These are phyloP conservation scores for Verruconis gallopava DNA, from an alignment of 2,329 filamentous ascomycete genomes.

Conservation along the genomic window DNA sequence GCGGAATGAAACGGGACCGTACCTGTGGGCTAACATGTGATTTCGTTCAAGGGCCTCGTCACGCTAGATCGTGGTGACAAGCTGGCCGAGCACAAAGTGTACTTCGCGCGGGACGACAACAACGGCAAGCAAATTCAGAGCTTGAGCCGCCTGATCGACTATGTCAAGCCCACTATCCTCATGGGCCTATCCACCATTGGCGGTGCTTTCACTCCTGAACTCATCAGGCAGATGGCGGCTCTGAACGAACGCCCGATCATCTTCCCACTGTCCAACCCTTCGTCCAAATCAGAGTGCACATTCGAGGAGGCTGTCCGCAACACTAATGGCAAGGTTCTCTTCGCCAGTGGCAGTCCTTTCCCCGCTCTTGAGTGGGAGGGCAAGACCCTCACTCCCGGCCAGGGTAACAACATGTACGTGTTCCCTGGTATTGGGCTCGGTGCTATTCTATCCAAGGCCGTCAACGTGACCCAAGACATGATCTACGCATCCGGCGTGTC, in stretches of 20 bases:
- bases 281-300: conserved; percentile 93
- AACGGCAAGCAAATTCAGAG: conserved; percentile 55
- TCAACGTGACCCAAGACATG: conserved; percentile 85
- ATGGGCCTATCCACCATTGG: conserved; percentile 91
- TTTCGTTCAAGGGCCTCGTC: conserved; percentile 53
- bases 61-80: conserved; percentile 86
- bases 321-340: conserved; percentile 84
- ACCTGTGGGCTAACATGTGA: not conserved
- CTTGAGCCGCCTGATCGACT: conserved; percentile 82
- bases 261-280: conserved; percentile 93
- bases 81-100: conserved; percentile 74
- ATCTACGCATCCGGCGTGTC: conserved; percentile 86
- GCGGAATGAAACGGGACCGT: not conserved
- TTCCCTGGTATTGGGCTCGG: conserved; percentile 94
- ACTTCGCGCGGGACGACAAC: conserved; percentile 54
- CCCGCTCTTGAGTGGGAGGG: conserved; percentile 43
- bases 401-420: conserved; percentile 77
- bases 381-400: conserved; percentile 35
- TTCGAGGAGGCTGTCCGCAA: conserved; percentile 85
- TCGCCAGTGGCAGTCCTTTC: conserved; percentile 93
- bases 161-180: conserved; percentile 87
- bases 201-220: conserved; percentile 81
- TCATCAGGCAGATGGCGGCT: conserved; percentile 50
- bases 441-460: conserved; percentile 79
- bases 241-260: conserved; percentile 57